A percentile compares a stretch with the other conserved stretches of the same genome.
Evolutionary conservation across 495 filamentous ascomycete genomes (phyloP).

Genomic region (Daldinia caldariorum): DNA sequence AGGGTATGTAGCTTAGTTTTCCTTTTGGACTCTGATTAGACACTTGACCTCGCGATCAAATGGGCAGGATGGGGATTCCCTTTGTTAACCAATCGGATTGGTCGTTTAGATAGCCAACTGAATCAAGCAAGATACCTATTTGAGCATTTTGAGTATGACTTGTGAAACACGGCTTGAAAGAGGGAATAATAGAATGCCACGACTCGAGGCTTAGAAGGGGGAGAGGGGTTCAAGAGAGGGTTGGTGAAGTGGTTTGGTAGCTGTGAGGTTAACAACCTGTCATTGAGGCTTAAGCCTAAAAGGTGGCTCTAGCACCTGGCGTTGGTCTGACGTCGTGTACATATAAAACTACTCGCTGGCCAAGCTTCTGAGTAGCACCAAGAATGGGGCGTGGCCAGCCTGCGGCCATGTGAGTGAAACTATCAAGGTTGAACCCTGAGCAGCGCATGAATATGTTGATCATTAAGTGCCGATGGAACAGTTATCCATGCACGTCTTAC

Average conservation of each 20-base stretch:
- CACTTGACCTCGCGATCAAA: slow-evolving; percentile 44
- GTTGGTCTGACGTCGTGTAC: slow-evolving; percentile 7
- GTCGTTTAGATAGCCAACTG: neutral
- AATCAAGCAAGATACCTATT: neutral
- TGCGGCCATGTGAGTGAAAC: slow-evolving; percentile 17
- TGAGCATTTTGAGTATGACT: neutral
- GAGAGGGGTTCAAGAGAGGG: neutral
- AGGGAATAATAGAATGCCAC: neutral
- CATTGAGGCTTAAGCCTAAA: neutral
- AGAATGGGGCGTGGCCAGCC: slow-evolving; percentile 34
- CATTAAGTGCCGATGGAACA: slow-evolving; percentile 32
- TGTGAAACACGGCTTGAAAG: neutral
- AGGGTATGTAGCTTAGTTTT: slow-evolving; percentile 18
- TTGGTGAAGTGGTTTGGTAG: neutral
- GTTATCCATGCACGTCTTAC: slow-evolving; percentile 36
- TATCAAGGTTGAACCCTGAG: slow-evolving; percentile 32
- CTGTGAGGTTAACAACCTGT: neutral
- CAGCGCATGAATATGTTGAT: slow-evolving; percentile 29
- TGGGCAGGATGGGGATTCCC: slow-evolving; percentile 20
- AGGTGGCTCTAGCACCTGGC: neutral
- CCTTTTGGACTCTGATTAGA: slow-evolving; percentile 30
- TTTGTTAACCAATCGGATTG: slow-evolving; percentile 12
- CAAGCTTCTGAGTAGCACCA: slow-evolving; percentile 28
- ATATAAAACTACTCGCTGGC: slow-evolving; percentile 22
- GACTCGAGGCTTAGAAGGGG: neutral